Conservation (phyloP, 2,329 filamentous ascomycete genomes). For the Colletotrichum theobromicola region DNA sequence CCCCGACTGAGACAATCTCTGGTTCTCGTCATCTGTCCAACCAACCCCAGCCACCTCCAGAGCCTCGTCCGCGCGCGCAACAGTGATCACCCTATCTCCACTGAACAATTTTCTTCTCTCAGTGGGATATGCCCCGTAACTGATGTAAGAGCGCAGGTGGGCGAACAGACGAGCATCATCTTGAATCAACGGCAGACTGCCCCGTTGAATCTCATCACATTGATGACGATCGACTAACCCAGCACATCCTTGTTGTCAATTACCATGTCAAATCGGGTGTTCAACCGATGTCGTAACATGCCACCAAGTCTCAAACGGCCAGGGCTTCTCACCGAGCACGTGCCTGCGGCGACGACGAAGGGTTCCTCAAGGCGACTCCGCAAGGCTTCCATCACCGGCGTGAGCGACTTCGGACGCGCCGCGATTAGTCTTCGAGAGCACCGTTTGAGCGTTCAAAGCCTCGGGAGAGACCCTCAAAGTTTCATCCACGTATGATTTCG, state of each 20-base stretch:
- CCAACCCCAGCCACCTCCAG: background rate
- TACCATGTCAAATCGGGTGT: background rate
- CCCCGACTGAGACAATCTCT: slow-evolving; percentile 19
- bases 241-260: background rate
- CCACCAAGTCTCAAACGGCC: background rate
- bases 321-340: background rate
- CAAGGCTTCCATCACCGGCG: background rate
- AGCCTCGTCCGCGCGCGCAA: background rate
- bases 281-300: slow-evolving; percentile 12
- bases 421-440: background rate
- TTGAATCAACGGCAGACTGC: background rate
- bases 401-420: background rate
- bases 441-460: background rate
- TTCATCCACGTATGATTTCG: background rate
- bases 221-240: background rate
- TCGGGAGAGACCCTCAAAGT: background rate
- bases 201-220: background rate
- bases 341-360: background rate
- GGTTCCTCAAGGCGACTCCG: background rate
- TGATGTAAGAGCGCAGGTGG: background rate
- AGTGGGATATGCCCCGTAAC: background rate
- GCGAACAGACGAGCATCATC: background rate
- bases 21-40: background rate
- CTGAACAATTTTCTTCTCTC: background rate
- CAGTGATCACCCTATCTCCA: background rate